Base-by-base conservation (phyloP, 495 filamentous ascomycete genomes). In the Lasiosphaeria hispida region DNA sequence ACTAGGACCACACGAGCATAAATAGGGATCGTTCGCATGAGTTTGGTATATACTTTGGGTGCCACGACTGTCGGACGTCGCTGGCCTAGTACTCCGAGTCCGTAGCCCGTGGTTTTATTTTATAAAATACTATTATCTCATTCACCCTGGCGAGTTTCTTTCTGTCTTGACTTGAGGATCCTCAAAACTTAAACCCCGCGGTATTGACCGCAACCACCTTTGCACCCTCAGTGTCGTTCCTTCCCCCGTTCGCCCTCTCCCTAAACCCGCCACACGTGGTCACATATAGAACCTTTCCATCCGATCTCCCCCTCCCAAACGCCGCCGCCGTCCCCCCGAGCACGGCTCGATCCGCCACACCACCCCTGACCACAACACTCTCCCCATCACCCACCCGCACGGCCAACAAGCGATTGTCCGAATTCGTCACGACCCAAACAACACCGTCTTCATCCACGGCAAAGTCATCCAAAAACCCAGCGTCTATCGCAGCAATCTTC, bases 161-260 rank as follows among this genome's bases (percentile, higher is more conserved):
- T 30, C 23, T 30, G 2, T 30, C 23, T 2, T 30, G 23, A 30
- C 23, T 2, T 30, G 23, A 30, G n/a, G n/a, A 30, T 30, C 23
- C 23, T 30, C 23, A 30, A 53, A 57, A 34, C 43, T 17, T 6
- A 43, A 44, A 51, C 17, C 23, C 55, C 17, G 14, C n/a, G 8
- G 47, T 52, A 51, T 58, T 35, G 42, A 58, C 55, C 6, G 8
- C 47, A 15, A 52, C 55, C 47, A 57, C 55, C 37, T 42, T 57
- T 10, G 15, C 45, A 3, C 36, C 55, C 45, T 57, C 55, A 10
- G 11, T n/a, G n/a, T n/a, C n/a, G n/a, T n/a, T 8, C 1, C 41
- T 38, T 14, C 15, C 42, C 23, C 34, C 41, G 11, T 38, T 18
- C 13, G 38, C 5, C 14, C 13, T 11, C 36, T 13, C 1, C 18